Percentiles rank a stretch among this genome's conserved stretches.
Evolutionary conservation across 371 early-diverging fungal species (phyloP).

Genomic region (Apophysomyces variabilis): DNA sequence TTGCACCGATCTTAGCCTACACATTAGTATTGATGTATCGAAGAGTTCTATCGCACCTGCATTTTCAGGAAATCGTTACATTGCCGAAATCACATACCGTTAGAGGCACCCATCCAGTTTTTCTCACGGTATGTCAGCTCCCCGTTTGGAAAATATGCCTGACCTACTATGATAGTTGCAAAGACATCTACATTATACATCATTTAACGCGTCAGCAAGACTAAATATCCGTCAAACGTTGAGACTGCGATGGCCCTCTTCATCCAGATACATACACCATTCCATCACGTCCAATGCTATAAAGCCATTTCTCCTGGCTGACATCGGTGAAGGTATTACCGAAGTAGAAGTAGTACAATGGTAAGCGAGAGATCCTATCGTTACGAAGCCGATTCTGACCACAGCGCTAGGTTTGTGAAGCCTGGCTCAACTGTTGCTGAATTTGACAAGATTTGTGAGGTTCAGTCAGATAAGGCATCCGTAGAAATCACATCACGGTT

Average conservation of each 20-base stretch:
- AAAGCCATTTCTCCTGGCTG: conserved; percentile 91
- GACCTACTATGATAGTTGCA: not conserved
- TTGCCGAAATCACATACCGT: not conserved
- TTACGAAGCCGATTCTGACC: not conserved
- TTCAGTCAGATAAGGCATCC: conserved; percentile 98
- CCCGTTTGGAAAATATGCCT: not conserved
- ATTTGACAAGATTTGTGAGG: conserved; percentile 96
- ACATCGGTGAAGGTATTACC: conserved; percentile 98
- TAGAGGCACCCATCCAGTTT: not conserved
- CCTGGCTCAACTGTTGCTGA: conserved; percentile 87
- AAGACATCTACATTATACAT: not conserved
- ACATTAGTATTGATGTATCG: not conserved
- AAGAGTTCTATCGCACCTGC: not conserved
- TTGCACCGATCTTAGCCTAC: not conserved
- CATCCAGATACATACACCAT: conserved; percentile 4
- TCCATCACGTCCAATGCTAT: conserved; percentile 30
- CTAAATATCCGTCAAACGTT: not conserved
- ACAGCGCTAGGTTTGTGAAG: conserved; percentile 81
- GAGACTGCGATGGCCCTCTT: not conserved
- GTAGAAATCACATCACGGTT: conserved; percentile 97
- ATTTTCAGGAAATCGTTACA: not conserved
- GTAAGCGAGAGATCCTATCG: conserved; percentile 51
- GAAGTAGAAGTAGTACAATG: conserved; percentile 97
- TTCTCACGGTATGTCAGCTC: conserved; percentile 2
- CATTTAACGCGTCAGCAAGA: not conserved